Conservation (phyloP, 768 basidiomycete genomes). For the Calocera cornea region DNA sequence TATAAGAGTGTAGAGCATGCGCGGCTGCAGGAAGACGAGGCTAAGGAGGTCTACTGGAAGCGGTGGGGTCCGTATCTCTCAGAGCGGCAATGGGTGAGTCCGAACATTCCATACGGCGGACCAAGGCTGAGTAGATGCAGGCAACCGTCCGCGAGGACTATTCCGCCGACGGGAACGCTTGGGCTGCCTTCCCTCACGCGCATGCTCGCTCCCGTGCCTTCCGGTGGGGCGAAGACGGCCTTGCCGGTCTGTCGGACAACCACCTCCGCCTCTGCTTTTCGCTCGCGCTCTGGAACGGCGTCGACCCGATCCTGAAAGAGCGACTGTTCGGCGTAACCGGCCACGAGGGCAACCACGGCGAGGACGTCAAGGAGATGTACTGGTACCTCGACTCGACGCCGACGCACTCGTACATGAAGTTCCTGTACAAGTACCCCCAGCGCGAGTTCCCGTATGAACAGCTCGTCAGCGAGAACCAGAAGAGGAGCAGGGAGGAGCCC, state of each 20-base stretch:
- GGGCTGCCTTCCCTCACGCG: slow-evolving; percentile 89
- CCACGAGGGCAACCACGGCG: slow-evolving; percentile 96
- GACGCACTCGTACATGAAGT: slow-evolving; percentile 99
- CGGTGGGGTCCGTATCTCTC: slow-evolving; percentile 96
- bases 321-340: slow-evolving; percentile 92
- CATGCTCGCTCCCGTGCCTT: slow-evolving; percentile 89
- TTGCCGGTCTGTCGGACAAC: slow-evolving; percentile 94
- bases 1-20: slow-evolving; percentile 75
- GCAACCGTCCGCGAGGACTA: slow-evolving; percentile 98
- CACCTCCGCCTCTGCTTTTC: slow-evolving; percentile 87
- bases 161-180: slow-evolving; percentile 88
- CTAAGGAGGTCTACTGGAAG: slow-evolving; percentile 85
- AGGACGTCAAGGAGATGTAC: slow-evolving; percentile 97
- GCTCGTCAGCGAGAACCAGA: slow-evolving; percentile 70
- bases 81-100: slow-evolving; percentile 89
- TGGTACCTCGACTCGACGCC: slow-evolving; percentile 98
- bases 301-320: slow-evolving; percentile 92
- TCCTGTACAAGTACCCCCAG: slow-evolving; percentile 97
- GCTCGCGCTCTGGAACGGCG: slow-evolving; percentile 86
- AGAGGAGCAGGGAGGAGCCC: slow-evolving; percentile 66
- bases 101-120: slow-evolving; percentile 7
- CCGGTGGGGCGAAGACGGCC: slow-evolving; percentile 97
- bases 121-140: slow-evolving; percentile 22
- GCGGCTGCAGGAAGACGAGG: slow-evolving; percentile 71
- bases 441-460: slow-evolving; percentile 85